Evolutionary conservation across 2,329 filamentous ascomycete genomes (phyloP).

Genomic region (Calonectria hongkongensis): DNA sequence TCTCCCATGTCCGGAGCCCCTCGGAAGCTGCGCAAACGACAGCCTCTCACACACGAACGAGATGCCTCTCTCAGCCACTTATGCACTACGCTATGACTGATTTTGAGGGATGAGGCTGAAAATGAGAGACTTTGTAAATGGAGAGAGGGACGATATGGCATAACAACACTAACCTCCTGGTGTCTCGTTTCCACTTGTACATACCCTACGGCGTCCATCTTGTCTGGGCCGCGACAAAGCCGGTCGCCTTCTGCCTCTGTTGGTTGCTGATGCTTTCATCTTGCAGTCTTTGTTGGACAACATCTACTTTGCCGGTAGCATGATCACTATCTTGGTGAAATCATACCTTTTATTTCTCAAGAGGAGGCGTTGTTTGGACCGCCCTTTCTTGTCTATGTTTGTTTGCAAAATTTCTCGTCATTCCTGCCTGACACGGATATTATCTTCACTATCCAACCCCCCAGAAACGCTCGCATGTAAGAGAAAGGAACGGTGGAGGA

Average conservation of each 20-base stretch:
- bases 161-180: not conserved
- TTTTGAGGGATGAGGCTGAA: not conserved
- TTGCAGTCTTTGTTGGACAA: conserved; percentile 18
- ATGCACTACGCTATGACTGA: conserved; percentile 22
- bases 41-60: conserved; percentile 44
- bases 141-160: not conserved
- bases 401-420: conserved; percentile 7
- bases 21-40: conserved; percentile 55
- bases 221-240: not conserved
- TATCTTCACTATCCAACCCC: not conserved
- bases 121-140: conserved; percentile 1
- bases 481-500: not conserved
- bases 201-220: conserved; percentile 9
- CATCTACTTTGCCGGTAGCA: conserved; percentile 15
- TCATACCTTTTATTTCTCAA: not conserved
- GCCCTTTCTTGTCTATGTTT: conserved; percentile 18
- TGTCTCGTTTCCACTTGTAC: conserved; percentile 29
- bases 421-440: not conserved
- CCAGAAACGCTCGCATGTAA: conserved; percentile 13
- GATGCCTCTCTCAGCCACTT: conserved; percentile 48
- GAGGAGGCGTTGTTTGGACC: conserved; percentile 28
- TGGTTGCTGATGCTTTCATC: conserved; percentile 6
- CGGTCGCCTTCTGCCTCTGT: conserved; percentile 20
- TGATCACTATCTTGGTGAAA: conserved; percentile 10
- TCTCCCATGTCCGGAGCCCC: conserved; percentile 42